Conservation (phyloP, 2,329 filamentous ascomycete genomes). For the Trichophyton verrucosum region DNA sequence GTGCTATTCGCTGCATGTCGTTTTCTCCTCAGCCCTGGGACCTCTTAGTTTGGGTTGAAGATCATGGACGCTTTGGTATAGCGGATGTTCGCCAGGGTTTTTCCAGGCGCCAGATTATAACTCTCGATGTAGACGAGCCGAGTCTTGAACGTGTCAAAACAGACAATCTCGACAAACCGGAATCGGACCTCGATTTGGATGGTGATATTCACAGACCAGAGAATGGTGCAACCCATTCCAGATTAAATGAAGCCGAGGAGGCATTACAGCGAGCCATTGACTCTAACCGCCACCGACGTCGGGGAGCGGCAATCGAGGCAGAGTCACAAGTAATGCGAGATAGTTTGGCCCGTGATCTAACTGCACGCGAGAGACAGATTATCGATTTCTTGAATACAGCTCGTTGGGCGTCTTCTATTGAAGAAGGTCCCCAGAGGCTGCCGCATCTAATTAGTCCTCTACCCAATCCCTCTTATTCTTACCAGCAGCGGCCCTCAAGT, state of each 20-base stretch:
- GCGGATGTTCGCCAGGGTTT: conserved; percentile 38
- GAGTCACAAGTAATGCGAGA: conserved; percentile 25
- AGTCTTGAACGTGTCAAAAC: conserved; percentile 24
- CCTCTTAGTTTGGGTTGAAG: conserved; percentile 86
- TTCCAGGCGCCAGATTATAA: conserved; percentile 32
- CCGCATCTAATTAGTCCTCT: conserved; percentile 20
- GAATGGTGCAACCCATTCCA: neutral
- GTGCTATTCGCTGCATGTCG: conserved; percentile 79
- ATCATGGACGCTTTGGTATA: conserved; percentile 45
- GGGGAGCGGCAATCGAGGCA: conserved; percentile 11
- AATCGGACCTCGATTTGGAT: conserved; percentile 13
- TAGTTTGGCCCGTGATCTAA: conserved; percentile 27
- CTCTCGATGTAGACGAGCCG: conserved; percentile 25
- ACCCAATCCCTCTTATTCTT: conserved; percentile 18
- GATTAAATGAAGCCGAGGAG: conserved; percentile 3
- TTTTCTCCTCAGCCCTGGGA: conserved; percentile 87
- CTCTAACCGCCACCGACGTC: conserved; percentile 2
- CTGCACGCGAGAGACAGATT: conserved; percentile 32
- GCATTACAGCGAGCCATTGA: neutral
- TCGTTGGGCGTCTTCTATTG: conserved; percentile 24
- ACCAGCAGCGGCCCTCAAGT: conserved; percentile 12
- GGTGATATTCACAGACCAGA: neutral
- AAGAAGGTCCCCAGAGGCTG: conserved; percentile 17
- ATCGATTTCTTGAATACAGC: conserved; percentile 33
- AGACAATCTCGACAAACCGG: conserved; percentile 19